phyloP scores from a whole-genome alignment of 2,329 filamentous ascomycete genomes.

The Monosporascus sp. region DNA sequence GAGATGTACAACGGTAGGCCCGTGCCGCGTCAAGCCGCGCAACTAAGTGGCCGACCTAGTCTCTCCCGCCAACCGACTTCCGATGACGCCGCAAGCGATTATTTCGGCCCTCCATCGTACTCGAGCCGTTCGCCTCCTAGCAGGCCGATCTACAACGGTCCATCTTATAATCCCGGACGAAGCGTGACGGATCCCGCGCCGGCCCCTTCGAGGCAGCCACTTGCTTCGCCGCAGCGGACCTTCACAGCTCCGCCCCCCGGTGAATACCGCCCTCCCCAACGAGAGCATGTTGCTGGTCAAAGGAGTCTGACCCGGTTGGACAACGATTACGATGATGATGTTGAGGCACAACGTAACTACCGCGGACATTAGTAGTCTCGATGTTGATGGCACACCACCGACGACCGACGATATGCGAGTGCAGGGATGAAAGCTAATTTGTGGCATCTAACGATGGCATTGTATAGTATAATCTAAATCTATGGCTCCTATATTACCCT shows the following conservation, averaged over 20 bases:
- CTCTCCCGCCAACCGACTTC: constrained; percentile 9
- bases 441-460: neutral
- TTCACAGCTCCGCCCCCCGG: constrained; percentile 37
- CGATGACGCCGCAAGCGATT: constrained; percentile 24
- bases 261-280: constrained; percentile 23
- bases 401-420: too few relatives aligned
- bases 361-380: constrained; percentile 16
- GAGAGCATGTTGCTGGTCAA: constrained; percentile 22
- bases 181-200: constrained; percentile 36
- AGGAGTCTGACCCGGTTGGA: constrained; percentile 16
- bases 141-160: constrained; percentile 19
- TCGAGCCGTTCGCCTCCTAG: constrained; percentile 14
- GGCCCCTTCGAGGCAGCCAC: constrained; percentile 25
- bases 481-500: too few relatives aligned
- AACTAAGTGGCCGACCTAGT: constrained; percentile 18
- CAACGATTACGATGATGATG: constrained; percentile 25
- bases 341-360: constrained; percentile 16
- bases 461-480: neutral
- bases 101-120: constrained; percentile 28
- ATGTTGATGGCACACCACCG: too few relatives aligned
- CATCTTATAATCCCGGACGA: constrained; percentile 27
- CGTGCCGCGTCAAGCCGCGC: constrained; percentile 16
- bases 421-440: neutral
- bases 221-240: constrained; percentile 36
- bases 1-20: constrained; percentile 24